Evolutionary conservation across 192 early-diverging fungal species (phyloP), one percentile per base, ranked within the genome.

Genomic region (Backusella luteola): DNA sequence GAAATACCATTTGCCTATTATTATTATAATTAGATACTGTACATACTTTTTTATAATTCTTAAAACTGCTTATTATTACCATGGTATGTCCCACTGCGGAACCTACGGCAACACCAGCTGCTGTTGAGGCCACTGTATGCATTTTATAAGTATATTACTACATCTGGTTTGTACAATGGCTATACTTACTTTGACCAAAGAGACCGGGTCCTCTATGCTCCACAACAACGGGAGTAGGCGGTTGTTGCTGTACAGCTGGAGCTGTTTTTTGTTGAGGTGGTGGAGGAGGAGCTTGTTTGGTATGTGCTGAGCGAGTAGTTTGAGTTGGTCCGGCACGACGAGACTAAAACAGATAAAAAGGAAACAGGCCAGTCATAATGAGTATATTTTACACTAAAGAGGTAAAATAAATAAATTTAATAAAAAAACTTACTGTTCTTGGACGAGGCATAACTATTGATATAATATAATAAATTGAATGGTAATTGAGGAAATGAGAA

Each of bases 61-160:
- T n/a, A 19, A 19, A n/a, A 15, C n/a, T 21, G 19, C 17, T 53
- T 17, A 21, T 53, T 76, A 83, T 82, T 80, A 80, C 80, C 35
- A 88, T 83, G 69, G 90, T 84, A 81, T 90, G 88, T 44, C 90
- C 93, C 39, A 94, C 86, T 34, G 93, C 92, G 70, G 90, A 91
- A 42, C 95, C 96, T 15, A 97, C 92, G 72, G 95, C 96, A 66
- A 95, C 94, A 86, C 95, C 95, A 41, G 93, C 96, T 71, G 95
- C 96, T 17, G 96, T 96, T 17, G 94, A 85, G 21, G 94, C 96
- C 94, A 96, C 87, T 82, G 29, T 44, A 29, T 32, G 32, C 17
- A 39, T 9, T 32, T 34, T 39, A 29, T 36, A 23, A 70, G 7
- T 42, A 69, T 38, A 2, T 41, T 39, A 19, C 5, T 21, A 69